A percentile compares a stretch with the other conserved stretches of the same genome.
phyloP scores from a whole-genome alignment of 2,329 filamentous ascomycete genomes.

The Herpotrichia juniperi region DNA sequence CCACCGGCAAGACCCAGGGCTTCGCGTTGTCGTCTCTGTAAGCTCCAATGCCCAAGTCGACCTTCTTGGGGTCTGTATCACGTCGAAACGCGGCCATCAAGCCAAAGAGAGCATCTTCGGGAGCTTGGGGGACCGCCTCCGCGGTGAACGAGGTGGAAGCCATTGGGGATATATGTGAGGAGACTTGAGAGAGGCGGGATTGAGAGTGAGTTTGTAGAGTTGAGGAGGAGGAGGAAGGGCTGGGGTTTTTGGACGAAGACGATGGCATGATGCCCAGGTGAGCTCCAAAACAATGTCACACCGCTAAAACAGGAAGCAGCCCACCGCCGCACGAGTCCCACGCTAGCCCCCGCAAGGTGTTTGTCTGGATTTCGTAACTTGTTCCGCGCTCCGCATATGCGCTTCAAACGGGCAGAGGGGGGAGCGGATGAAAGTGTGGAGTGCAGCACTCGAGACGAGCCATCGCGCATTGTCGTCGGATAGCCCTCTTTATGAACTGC shows the following conservation, averaged over 20 bases:
- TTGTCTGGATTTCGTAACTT: not conserved
- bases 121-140: slow-evolving; percentile 82
- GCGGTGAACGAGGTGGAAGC: slow-evolving; percentile 73
- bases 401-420: not conserved
- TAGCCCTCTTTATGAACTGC: not conserved
- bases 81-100: slow-evolving; percentile 86
- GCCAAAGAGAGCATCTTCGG: slow-evolving; percentile 94
- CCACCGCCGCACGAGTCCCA: not conserved
- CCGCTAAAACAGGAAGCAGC: slow-evolving; percentile 12
- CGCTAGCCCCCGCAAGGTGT: slow-evolving; percentile 8
- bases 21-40: slow-evolving; percentile 96
- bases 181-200: slow-evolving; percentile 61
- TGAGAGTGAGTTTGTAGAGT: slow-evolving; percentile 25
- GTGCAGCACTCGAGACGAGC: slow-evolving; percentile 6
- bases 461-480: slow-evolving; percentile 1
- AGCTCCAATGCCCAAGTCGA: slow-evolving; percentile 93
- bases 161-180: slow-evolving; percentile 72
- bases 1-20: slow-evolving; percentile 95
- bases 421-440: slow-evolving; percentile 1
- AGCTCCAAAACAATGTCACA: slow-evolving; percentile 6
- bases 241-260: slow-evolving; percentile 1
- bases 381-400: not conserved
- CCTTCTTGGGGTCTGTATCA: slow-evolving; percentile 78
- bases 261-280: slow-evolving; percentile 15
- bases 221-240: slow-evolving; percentile 14